Evolutionary conservation across 2,329 filamentous ascomycete species (phyloP), one percentile per base, ranked within the genome.

Genomic region (Whalleya microplaca): DNA sequence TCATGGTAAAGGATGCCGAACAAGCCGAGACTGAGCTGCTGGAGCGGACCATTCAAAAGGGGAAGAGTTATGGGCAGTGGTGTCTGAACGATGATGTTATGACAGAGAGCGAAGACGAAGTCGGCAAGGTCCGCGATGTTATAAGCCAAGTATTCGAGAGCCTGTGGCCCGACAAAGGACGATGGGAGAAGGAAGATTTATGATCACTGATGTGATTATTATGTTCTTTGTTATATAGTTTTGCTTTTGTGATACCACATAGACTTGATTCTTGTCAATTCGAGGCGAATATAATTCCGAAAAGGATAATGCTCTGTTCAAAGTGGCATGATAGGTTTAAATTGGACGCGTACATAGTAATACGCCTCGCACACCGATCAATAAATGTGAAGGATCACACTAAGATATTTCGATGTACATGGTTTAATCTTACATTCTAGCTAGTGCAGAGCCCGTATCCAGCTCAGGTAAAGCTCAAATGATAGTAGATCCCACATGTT

Each of bases 71-170:
- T 53, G 74, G 74, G 1, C 75, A 77, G 56, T 71, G 75, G 37
- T 78, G 75, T 50, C 64, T 77, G 20, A 77, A 77, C 53, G 76
- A 78, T 64, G 75, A 78, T 65, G 75, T 78, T 2, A 71, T 72
- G 51, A 73, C 71, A 7, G 67, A 73, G 42, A 72, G 74, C 55
- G 63, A 66, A 16, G 42, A 59, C 20, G 69, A 74, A 45, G 67
- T 78, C 29, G 58, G 68, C 14, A 65, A 68, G 27, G 64, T 78
- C 46, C 64, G 66, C 32, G 65, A 70, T 27, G 72, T 73, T 21
- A 75, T 75, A 63, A 46, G 51, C 6, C 65, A 62, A 21, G 59
- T 77, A 12, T 72, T 77, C 43, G 66, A 74, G 53, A 66, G 64
- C 27, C 59, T 76, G 45, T 70, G 68, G 68, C 68, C 68, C 3